Evolutionary conservation across 23 red algal species (phyloP), one percentile per base, ranked within the genome.

Genomic region (Gracilariopsis chorda): DNA sequence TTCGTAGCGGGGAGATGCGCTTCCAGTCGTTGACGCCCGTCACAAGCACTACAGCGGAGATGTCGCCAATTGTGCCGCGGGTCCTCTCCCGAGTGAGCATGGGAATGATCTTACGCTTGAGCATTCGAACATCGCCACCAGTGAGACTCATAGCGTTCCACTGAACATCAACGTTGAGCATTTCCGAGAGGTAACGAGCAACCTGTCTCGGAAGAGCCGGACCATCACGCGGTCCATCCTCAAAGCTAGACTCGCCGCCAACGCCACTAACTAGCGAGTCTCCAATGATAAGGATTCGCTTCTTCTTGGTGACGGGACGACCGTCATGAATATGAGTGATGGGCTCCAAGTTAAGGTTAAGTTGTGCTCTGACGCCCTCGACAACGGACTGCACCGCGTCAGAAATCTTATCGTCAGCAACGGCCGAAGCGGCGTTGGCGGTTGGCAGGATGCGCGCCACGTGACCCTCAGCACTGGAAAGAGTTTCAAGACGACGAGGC

Each of bases 1-100:
- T 91, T 41, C 94, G 86, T n/a, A 89, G 65, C 7, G 94, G 86
- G 27, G 88, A 91, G 11, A 91, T 82, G 25, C 94, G 75, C 28
- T 96, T 96, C 94, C 94, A 96, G 36, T 96, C 94, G 58, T 96
- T 96, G 12, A 96, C 94, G 13, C 94, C 94, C 55, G 86, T 91
- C 27, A 96, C 86, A 13, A 96, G 67, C n/a, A 96, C 94, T 23
- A 96, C 94, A 7, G 90, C 90, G 7, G 90, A 93, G 40, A 96
- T 76, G 7, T 96, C 94, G 21, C 85, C 85, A 49, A 78, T 68
- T 9, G 77, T 83, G 7, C 62, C 78, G n/a, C 56, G 48, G 32
- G 83, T 33, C 61, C 49, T 59, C 59, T 95, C 93, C 39, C 72
- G 68, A 32, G 44, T 62, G 33, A 93, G 69, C 78, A 84, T 85